Percentiles rank a stretch among this genome's conserved stretches.
Evolutionary conservation across 345 rosid genomes (phyloP).

Genomic region (Excoecaria agallocha): DNA sequence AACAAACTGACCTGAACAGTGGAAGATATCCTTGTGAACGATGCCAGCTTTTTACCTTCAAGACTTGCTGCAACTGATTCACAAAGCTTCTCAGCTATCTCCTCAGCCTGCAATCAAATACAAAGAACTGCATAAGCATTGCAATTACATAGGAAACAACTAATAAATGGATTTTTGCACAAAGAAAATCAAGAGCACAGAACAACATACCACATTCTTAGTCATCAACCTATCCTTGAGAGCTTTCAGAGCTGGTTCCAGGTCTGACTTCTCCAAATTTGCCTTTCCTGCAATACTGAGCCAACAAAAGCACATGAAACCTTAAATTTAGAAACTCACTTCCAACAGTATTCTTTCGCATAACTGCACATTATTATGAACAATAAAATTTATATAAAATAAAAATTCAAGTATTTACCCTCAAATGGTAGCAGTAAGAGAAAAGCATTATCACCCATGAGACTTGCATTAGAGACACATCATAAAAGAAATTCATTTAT

Average conservation of each 20-base stretch:
- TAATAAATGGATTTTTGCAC: background rate
- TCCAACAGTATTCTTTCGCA: background rate
- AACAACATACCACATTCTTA: conserved; percentile 89
- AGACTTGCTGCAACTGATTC: conserved; percentile 96
- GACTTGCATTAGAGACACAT: background rate
- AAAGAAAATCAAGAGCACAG: background rate
- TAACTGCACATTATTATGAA: background rate
- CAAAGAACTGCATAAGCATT: conserved; percentile 11
- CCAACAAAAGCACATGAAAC: conserved; percentile 20
- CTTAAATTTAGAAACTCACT: background rate
- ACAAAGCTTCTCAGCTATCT: conserved; percentile 97
- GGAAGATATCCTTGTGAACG: conserved; percentile 94
- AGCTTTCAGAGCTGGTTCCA: conserved; percentile 89
- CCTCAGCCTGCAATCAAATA: conserved; percentile 70
- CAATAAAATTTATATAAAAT: background rate
- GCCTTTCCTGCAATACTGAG: conserved; percentile 95
- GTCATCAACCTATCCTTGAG: conserved; percentile 98
- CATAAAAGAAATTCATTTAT: background rate
- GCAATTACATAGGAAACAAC: background rate
- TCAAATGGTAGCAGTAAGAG: background rate
- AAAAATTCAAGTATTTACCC: background rate
- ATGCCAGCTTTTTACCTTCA: conserved; percentile 92
- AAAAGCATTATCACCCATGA: background rate
- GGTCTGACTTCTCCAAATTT: conserved; percentile 88
- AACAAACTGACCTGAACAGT: conserved; percentile 74